Evolutionary conservation across 1,139 yeast species (phyloP), one percentile per base, ranked within the genome.

Genomic region (Scheffersomyces quercinus): DNA sequence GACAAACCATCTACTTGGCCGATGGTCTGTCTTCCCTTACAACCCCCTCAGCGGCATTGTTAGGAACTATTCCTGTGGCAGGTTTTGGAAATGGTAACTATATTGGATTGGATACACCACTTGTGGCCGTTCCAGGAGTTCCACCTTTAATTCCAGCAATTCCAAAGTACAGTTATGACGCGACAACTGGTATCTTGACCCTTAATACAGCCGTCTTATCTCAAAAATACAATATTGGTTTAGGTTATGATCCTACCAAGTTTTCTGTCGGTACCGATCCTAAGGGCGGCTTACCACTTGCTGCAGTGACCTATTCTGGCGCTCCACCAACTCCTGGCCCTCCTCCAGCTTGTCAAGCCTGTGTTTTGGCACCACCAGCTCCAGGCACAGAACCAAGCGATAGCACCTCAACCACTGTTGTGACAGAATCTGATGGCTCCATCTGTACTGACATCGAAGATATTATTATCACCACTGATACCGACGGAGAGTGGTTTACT

Each of bases 61-160:
- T n/a, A 31, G 35, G 52, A 37, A 54, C 62, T 9, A 59, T 52
- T 49, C 49, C 43, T 5, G 65, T 67, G 36, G 54, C 53, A 13
- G 70, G 70, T 11, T 67, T 58, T 45, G 71, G 71, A 38, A 50
- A 51, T 41, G 64, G 64, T 10, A 67, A 64, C 41, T 44, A 50
- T 11, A 53, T 65, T 41, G 63, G 65, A 34, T 40, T 63, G 31
- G 52, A 50, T 44, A 41, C 52, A 13, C 46, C 62, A 12, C 48
- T 51, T 32, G 40, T 29, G 6, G 15, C 29, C 5, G n/a, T 40
- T 10, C 35, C 20, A 11, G 15, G 11, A n/a, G 3, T 15, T 7
- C 24, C 24, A 1, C 46, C 55, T 5, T 2, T 20, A 6, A 28
- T 39, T 15, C 48, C 63, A 37, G 48, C 43, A 26, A 37, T 35